Conservation (phyloP, 164 flowering plant species). For the Protea cynaroides region DNA sequence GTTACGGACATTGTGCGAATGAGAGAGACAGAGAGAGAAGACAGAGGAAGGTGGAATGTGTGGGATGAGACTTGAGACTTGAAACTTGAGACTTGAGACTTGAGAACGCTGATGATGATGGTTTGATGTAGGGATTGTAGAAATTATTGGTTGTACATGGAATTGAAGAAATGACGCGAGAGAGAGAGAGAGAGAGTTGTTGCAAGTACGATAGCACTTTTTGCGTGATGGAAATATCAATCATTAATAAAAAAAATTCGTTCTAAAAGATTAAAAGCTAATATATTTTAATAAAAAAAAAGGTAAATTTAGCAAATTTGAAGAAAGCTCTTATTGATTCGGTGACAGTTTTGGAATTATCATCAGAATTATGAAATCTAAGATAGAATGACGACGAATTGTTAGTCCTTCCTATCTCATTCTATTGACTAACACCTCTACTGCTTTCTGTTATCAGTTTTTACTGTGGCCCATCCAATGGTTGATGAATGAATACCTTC, state of each 20-base stretch:
- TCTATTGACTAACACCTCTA: no score
- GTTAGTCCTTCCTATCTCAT: no score
- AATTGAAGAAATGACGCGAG: neutral
- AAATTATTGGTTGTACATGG: neutral
- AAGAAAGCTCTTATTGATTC: neutral
- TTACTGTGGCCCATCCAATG: no score
- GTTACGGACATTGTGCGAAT: slow-evolving; percentile 21
- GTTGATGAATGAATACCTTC: no score
- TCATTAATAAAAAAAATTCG: slow-evolving; percentile 35
- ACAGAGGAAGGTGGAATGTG: neutral
- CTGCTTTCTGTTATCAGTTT: no score
- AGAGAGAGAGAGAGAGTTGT: slow-evolving; percentile 18
- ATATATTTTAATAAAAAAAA: neutral
- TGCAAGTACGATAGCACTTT: slow-evolving; percentile 33
- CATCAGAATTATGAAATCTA: no score
- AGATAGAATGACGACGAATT: no score
- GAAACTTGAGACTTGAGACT: neutral
- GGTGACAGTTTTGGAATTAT: no score
- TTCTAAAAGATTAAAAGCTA: neutral
- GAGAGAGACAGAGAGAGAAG: slow-evolving; percentile 22
- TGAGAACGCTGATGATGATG: neutral
- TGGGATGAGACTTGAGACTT: neutral
- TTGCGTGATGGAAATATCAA: slow-evolving; percentile 39
- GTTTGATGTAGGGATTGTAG: neutral
- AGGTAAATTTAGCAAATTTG: neutral